Conservation (phyloP, 1,139 yeast genomes). For the Protomyces lactucae-debilis region DNA sequence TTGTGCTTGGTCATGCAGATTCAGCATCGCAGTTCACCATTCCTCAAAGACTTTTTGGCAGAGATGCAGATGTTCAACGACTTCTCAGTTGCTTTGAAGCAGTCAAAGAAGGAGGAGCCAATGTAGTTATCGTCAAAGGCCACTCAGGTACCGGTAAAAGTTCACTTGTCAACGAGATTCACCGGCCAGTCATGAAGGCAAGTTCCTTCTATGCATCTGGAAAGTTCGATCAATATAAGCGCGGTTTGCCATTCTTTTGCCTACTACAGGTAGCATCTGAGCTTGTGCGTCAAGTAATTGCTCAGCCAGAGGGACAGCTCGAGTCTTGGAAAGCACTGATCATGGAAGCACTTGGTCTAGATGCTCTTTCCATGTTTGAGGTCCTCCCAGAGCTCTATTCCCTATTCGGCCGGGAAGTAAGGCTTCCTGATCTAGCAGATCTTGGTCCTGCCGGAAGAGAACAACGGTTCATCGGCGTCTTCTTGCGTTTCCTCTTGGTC, state of each 20-base stretch:
- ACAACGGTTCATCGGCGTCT: conserved; percentile 18
- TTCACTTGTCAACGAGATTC: conserved; percentile 21
- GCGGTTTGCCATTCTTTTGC: conserved; percentile 21
- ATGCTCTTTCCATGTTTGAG: conserved; percentile 7
- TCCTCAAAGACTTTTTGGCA: conserved; percentile 15
- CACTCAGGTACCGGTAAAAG: conserved; percentile 24
- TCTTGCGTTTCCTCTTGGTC: conserved; percentile 8
- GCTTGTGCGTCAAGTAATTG: conserved; percentile 6
- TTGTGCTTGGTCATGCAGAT: conserved; percentile 15
- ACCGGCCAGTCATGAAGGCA: conserved; percentile 17
- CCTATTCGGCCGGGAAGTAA: background rate
- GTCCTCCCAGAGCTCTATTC: conserved; percentile 16
- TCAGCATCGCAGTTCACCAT: conserved; percentile 20
- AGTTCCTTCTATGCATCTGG: conserved; percentile 19
- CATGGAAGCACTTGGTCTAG: conserved; percentile 4
- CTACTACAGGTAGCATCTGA: conserved; percentile 13
- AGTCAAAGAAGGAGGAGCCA: conserved; percentile 17
- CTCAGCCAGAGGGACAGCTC: conserved; percentile 9
- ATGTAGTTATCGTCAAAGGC: conserved; percentile 21
- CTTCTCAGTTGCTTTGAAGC: conserved; percentile 4
- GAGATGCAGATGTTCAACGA: conserved; percentile 10
- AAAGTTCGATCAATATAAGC: conserved; percentile 24
- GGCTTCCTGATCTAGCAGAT: conserved; percentile 8
- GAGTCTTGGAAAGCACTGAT: conserved; percentile 12
- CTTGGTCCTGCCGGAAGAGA: conserved; percentile 22